Evolutionary conservation across 768 basidiomycete genomes (phyloP), one percentile per base, ranked within the genome.

Genomic region (Amanita rubescens): DNA sequence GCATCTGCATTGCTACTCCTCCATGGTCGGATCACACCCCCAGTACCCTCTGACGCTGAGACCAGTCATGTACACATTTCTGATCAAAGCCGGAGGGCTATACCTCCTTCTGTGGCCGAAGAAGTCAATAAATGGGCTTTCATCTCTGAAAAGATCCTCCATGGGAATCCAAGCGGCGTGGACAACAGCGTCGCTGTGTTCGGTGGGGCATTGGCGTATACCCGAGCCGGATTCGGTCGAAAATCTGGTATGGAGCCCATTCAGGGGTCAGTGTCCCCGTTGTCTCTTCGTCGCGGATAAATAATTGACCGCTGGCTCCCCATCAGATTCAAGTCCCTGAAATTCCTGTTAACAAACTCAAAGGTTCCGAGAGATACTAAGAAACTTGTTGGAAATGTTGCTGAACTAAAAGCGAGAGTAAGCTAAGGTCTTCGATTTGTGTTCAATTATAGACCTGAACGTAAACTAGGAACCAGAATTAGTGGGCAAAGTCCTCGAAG

Each of bases 161-260:
- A 99, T 65, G 96, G 96, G 0, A 98, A 89, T 62, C 96, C 96
- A 2, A 95, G 92, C 61, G 96, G 96, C 8, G 89, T 99, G 20
- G 96, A 99, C 67, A 98, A 99, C 67, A 89, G 94, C 17, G 91
- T 97, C 33, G 79, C 90, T 14, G 88, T 93, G 0, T 89, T 85
- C 63, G 96, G 96, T 17, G 95, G 95, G 45, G 96, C 93, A 24
- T 74, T 98, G 59, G 82, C 85, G 17, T 99, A 95, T 70, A 90
- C 87, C 15, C 81, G 89, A 53, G 74, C 90, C 59, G 84, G 87
- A 55, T 90, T 87, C 57, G 82, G 78, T 48, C 83, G 74, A 70
- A 82, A 84, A 67, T 81, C 85, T 56, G 89, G 90, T 30, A 87
- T 97, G 85, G 85, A 91, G 66, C 69, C 75, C 5, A 84, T 96